Evolutionary conservation across 108 stramenopile species (phyloP), one percentile per base, ranked within the genome.

Genomic region (Halocafeteria seosinensis): DNA sequence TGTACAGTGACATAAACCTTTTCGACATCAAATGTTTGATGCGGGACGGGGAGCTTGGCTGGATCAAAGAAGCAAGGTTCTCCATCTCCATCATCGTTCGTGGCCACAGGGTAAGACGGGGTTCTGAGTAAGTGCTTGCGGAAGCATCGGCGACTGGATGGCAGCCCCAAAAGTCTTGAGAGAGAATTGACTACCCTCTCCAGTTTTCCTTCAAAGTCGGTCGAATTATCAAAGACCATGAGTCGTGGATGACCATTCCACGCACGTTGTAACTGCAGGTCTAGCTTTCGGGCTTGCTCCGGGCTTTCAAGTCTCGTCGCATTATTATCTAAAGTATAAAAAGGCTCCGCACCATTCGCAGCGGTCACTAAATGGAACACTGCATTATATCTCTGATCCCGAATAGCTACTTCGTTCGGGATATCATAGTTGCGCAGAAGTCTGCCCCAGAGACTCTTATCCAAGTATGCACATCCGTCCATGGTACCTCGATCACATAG

Each of bases 321-420:
- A 69, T 95, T 95, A 62, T 93, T 95, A 38, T 87, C 89, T 62
- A 86, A 61, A 1, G 90, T 87, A 68, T 95, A 95, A 65, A 71
- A 85, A 12, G 69, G 34, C 42, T 76, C 77, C 0, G 90, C 90
- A 27, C 90, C 88, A 63, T 87, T 85, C 9, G 91, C 91, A 9
- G 91, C 91, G 25, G 94, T 89, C 0, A 92, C 87, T 69, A 95
- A 73, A 68, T 93, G 91, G 55, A 90, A 85, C 13, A 92, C 82
- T 50, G 86, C 88, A 78, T 95, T 85, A 73, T 95, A 95, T 25
- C 93, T 75, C 2, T 62, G 55, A 29, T 75, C 73, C 0, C 73
- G 69, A 13, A 71, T n/a, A 25, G 13, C 21, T 29, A 11, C 59
- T 42, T 35, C 34, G 58, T 23, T 69, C 59, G 4, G 76, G 73